Evolutionary conservation across 306 rosid genomes (phyloP), one percentile per base, ranked within the genome.

Genomic region (Malus fusca): DNA sequence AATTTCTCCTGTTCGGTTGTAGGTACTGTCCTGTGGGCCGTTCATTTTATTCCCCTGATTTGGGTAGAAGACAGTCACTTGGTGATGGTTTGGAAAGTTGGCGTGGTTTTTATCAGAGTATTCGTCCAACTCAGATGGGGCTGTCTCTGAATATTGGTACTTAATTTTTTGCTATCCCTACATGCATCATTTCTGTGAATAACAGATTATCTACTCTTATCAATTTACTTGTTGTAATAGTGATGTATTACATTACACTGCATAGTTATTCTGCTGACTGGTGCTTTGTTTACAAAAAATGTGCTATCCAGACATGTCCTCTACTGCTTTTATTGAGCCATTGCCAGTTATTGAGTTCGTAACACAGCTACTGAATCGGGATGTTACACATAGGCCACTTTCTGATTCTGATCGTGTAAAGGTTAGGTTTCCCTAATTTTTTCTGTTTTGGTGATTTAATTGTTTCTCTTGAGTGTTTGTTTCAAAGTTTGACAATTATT

Each of bases 21-120:
- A 96, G 99, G 90, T 96, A 92, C 74, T 90, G 87, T 65, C 97
- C 99, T 0, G 97, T 96, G 5, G 99, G 92, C n/a, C 95, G 99
- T 15, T 96, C 99, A 40, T 96, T 96, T 84, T 96, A 96, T 72
- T 85, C 97, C 2, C 98, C 97, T 72, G 88, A 77, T 73, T 81
- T 92, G 13, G 98, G 98, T 6, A 82, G 91, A 77, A 89, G 97
- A 77, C 97, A 96, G 64, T 84, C 98, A 15, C 81, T 96, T 56
- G 99, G 99, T 9, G 98, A 96, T 81, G 99, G 99, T 17, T 75
- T 96, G 87, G 98, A 96, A 80, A 96, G 99, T 56, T 96, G 99
- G 99, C 92, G 99, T 3, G 99, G 99, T 3, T 96, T 96, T 74
- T 96, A 96, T 77, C 99, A 96, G 69, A 96, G 99, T 73, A 96